Percentiles rank a stretch among this genome's conserved stretches.
Conservation (phyloP, 805 yeast genomes). For the Isabelozyma pseudorhagii region DNA sequence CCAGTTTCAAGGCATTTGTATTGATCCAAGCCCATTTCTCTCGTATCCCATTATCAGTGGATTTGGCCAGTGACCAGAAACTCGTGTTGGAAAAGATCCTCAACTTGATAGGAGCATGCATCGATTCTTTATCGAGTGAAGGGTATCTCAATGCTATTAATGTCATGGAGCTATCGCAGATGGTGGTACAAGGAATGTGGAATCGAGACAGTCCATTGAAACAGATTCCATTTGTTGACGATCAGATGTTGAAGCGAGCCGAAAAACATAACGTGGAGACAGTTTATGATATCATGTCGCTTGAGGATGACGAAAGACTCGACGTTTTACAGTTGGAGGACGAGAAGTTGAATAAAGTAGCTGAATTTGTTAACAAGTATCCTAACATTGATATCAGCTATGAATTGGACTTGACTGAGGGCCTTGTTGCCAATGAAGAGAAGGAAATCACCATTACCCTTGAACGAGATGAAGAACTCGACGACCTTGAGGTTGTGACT, state of each 20-base stretch:
- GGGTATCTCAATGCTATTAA: constrained; percentile 74
- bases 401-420: constrained; percentile 40
- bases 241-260: constrained; percentile 54
- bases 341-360: constrained; percentile 58
- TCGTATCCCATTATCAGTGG: constrained; percentile 56
- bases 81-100: constrained; percentile 48
- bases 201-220: constrained; percentile 70
- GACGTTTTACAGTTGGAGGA: constrained; percentile 55
- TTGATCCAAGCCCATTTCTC: constrained; percentile 81
- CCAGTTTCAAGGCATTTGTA: constrained; percentile 67
- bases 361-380: constrained; percentile 83
- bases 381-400: constrained; percentile 78
- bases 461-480: constrained; percentile 75
- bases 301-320: constrained; percentile 76
- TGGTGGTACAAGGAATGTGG: constrained; percentile 87
- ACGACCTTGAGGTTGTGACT: constrained; percentile 56
- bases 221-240: constrained; percentile 72
- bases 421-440: constrained; percentile 47
- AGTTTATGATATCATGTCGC: constrained; percentile 73
- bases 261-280: constrained; percentile 54
- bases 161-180: constrained; percentile 86
- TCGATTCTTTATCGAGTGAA: constrained; percentile 76
- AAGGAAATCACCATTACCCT: constrained; percentile 46
- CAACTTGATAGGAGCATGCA: constrained; percentile 58
- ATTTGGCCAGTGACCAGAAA: constrained; percentile 55